Evolutionary conservation across 176 grass and related monocot species (phyloP), one percentile per base, ranked within the genome.

Genomic region (Avena sativa): DNA sequence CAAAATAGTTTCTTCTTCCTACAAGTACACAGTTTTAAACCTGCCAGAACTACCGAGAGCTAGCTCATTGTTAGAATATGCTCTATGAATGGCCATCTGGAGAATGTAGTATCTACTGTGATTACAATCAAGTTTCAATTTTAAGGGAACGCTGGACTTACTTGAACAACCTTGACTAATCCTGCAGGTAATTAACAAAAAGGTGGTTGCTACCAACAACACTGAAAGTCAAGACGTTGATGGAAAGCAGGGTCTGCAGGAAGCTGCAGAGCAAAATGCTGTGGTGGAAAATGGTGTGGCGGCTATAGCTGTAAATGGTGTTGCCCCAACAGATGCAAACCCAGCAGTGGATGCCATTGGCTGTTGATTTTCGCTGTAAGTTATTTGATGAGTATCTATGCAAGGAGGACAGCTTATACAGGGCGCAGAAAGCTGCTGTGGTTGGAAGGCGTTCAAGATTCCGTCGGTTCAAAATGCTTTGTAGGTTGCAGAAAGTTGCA

Each of bases 301-400:
- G 51, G 69, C 75, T 21, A 53, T 65, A 62, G 40, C 75, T 77
- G 82, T 11, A 50, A 85, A 85, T 15, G 52, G 87, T 83, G 81
- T 83, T 34, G 82, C 53, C 81, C 83, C 66, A 0, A 83, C 87
- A 84, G 93, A 93, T n/a, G 49, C 82, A 64, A 86, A 46, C 58
- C 84, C 60, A 15, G 60, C 76, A 81, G 26, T 23, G 46, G 20
- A 89, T 70, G 94, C 90, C 78, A 85, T 83, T 61, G 90, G 73
- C 64, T 90, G 85, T 87, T 93, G 63, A 87, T 71, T 90, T 87
- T 62, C 3, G 10, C 46, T n/a, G n/a, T 30, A 52, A 78, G 72
- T 46, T 72, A 78, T 77, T 78, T 48, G 55, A 73, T 47, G 53
- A 74, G 76, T 15, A 74, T 77, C 28, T 8, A 6, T 55, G 26